Evolutionary conservation across 352 stramenopile genomes (phyloP), one percentile per base, ranked within the genome.

Genomic region (Globisporangium apiculatum): DNA sequence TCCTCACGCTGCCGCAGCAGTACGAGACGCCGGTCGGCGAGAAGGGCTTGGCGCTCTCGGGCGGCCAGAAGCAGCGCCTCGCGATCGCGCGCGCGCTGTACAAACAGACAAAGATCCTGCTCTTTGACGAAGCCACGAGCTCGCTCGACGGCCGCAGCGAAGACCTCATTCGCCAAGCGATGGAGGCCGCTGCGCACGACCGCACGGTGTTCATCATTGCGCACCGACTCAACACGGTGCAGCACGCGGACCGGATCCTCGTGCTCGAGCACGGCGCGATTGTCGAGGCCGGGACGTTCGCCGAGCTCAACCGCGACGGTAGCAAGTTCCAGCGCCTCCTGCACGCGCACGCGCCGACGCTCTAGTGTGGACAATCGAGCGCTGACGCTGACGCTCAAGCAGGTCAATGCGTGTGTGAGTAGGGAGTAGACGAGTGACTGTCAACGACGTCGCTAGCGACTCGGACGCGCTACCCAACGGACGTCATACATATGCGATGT

Each of bases 1-100:
- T 91, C 50, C 72, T 74, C 64, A 68, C 69, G 50, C 57, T 99
- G 53, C 87, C 90, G 1, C 76, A 98, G 51, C 79, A 96, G 63
- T 99, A 97, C 75, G 89, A 99, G 42, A 99, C 97, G 1, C 85
- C 97, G 51, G 96, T 99, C 10, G 95, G 97, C 48, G 96, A 99
- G 73, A 94, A 98, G 55, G 97, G 97, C 11, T 77, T 98, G 17
- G 97, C 98, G 69, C 76, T 99, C 0, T 97, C 79, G 15, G 97
- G 96, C 51, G 95, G 95, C 36, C 94, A 99, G 72, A 98, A 99
- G 71, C 97, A 99, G 76, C 85, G 97, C 24, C 72, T 95, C 51
- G 84, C 86, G 24, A 92, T 95, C 45, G 86, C 86, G 5, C 78
- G 86, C 12, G 86, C 86, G 17, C 59, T 95, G 40, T 89, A 94